Evolutionary conservation across 495 filamentous ascomycete species (phyloP).

Genomic region (Friedmanniomyces endolithicus): DNA sequence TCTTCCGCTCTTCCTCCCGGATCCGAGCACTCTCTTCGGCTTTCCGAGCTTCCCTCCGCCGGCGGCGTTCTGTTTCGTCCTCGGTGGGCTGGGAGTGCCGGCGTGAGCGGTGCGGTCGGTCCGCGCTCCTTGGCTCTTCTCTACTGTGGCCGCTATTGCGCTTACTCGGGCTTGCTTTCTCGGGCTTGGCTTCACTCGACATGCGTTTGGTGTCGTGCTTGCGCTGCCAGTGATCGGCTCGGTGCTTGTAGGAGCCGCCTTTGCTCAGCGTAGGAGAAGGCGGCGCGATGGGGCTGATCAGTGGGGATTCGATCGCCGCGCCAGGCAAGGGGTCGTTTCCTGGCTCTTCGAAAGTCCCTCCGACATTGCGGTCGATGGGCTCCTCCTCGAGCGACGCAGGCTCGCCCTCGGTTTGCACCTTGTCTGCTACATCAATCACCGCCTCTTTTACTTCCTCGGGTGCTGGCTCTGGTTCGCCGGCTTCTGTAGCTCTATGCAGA

Average conservation of each 20-base stretch:
- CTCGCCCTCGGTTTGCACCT: background rate
- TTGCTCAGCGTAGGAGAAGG: slow-evolving; percentile 15
- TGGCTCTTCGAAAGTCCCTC: background rate
- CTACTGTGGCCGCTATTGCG: background rate
- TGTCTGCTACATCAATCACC: too few species aligned
- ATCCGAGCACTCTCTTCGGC: slow-evolving; percentile 8
- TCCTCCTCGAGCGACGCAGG: background rate
- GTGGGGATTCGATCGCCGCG: background rate
- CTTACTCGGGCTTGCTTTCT: background rate
- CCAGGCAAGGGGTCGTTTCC: background rate
- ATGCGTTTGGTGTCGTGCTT: background rate
- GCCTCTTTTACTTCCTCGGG: background rate
- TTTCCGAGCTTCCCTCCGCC: slow-evolving; percentile 2
- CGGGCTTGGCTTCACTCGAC: background rate
- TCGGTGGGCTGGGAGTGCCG: slow-evolving; percentile 1
- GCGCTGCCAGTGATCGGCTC: slow-evolving; percentile 13
- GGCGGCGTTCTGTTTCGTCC: slow-evolving; percentile 11
- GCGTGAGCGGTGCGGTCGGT: background rate
- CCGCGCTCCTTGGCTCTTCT: background rate
- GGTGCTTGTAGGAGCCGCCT: slow-evolving; percentile 10
- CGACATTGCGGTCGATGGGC: background rate
- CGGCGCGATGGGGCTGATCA: background rate
- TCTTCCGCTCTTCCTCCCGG: slow-evolving; percentile 1
- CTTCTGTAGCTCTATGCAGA: background rate
- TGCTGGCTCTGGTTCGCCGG: background rate